Percentiles rank a stretch among this genome's conserved stretches.
Evolutionary conservation across 176 grass and related monocot genomes (phyloP).

Genomic region (Canna indica): DNA sequence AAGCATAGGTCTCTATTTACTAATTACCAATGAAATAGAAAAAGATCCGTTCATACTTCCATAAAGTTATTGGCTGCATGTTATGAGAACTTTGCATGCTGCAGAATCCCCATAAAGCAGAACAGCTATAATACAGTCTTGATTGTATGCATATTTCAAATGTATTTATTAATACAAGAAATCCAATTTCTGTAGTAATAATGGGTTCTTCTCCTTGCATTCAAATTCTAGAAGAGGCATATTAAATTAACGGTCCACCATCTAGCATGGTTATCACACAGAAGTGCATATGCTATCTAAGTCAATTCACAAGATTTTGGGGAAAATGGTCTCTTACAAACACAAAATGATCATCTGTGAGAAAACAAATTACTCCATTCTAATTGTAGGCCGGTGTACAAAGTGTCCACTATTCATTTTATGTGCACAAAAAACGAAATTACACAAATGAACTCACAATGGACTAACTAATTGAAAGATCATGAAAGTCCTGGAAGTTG

Average conservation of each 20-base stretch:
- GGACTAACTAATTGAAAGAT: background rate
- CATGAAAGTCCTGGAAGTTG: background rate
- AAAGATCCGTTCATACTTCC: too few species aligned
- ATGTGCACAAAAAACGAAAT: background rate
- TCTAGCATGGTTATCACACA: background rate
- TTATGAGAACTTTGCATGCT: too few species aligned
- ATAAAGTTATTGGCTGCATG: too few species aligned
- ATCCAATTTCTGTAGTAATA: background rate
- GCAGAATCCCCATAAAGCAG: too few species aligned
- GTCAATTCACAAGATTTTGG: too few species aligned
- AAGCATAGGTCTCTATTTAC: too few species aligned
- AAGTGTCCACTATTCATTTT: background rate
- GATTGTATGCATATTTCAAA: background rate
- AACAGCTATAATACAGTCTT: background rate
- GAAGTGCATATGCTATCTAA: background rate
- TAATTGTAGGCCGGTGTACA: too few species aligned
- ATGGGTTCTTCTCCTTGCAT: background rate
- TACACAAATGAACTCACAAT: background rate
- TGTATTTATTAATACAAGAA: background rate
- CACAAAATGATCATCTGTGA: background rate
- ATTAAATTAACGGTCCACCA: background rate
- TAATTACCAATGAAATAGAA: too few species aligned
- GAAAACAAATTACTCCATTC: too few species aligned
- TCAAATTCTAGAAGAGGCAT: background rate
- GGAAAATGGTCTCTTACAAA: too few species aligned